Evolutionary conservation across 2,329 filamentous ascomycete species (phyloP).

Genomic region (Verticillium dahliae): DNA sequence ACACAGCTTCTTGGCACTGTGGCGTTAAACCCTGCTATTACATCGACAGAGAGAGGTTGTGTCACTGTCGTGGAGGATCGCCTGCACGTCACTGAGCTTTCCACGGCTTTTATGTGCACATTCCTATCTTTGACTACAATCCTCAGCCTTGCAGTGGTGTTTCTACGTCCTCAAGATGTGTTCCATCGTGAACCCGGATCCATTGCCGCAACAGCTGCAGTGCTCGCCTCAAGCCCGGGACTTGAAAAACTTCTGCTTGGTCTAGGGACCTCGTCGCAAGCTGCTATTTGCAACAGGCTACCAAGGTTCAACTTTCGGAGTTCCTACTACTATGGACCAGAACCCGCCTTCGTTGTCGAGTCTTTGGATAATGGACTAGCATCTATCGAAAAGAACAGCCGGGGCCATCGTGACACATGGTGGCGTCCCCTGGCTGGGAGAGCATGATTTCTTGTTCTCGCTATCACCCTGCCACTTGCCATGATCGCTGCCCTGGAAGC

Average conservation of each 20-base stretch:
- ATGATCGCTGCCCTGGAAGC: constrained; percentile 14
- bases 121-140: constrained; percentile 2
- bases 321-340: not conserved
- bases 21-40: constrained; percentile 2
- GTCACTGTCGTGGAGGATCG: constrained; percentile 4
- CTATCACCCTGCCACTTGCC: constrained; percentile 15
- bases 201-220: constrained; percentile 2
- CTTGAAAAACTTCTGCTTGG: constrained; percentile 1
- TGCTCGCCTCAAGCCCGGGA: constrained; percentile 7
- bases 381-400: not conserved
- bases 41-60: not conserved
- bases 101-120: constrained; percentile 5
- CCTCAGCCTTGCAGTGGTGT: constrained; percentile 1
- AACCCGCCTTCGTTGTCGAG: constrained; percentile 1
- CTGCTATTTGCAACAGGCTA: not conserved
- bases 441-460: constrained; percentile 16
- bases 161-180: constrained; percentile 5
- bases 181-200: constrained; percentile 7
- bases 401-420: constrained; percentile 6
- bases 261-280: not conserved
- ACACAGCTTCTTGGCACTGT: constrained; percentile 5
- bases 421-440: constrained; percentile 15
- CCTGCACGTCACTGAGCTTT: constrained; percentile 5
- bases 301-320: not conserved
- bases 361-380: not conserved